phyloP scores from a whole-genome alignment of 2,329 filamentous ascomycete species.

The Aspergillus floridensis region DNA sequence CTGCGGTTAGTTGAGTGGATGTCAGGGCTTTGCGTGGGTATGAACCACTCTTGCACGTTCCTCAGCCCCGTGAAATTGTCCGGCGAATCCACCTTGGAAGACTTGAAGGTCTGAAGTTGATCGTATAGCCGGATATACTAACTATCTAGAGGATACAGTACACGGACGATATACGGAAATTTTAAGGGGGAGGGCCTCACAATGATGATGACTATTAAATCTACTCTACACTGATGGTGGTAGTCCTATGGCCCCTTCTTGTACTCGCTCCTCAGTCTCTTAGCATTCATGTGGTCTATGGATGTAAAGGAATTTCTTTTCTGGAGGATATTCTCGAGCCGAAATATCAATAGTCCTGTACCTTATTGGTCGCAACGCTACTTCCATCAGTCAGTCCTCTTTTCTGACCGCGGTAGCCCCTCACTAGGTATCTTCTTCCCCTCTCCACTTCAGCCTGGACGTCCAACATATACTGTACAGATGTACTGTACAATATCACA shows the following conservation, averaged over 20 bases:
- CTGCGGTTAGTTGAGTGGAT: constrained; percentile 14
- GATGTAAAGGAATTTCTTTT: no score
- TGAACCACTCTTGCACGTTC: constrained; percentile 16
- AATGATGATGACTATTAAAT: no score
- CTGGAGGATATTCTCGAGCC: no score
- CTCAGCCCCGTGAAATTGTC: constrained; percentile 8
- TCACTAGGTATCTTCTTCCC: background rate
- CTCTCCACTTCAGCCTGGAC: background rate
- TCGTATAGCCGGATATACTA: no score
- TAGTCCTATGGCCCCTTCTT: background rate
- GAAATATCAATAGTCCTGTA: no score
- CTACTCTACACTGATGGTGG: no score
- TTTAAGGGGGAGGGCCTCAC: no score
- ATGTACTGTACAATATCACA: no score
- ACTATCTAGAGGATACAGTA: no score
- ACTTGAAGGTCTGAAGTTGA: background rate
- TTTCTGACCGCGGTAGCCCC: background rate
- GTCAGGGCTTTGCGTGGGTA: constrained; percentile 29
- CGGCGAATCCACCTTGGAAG: background rate
- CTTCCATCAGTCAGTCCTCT: background rate
- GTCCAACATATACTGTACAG: background rate
- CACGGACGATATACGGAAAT: no score
- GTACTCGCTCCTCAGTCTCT: background rate
- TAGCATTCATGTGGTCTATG: no score
- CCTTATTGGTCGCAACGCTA: background rate